Evolutionary conservation across 352 stramenopile species (phyloP).

Genomic region (Globisporangium cystogenes): DNA sequence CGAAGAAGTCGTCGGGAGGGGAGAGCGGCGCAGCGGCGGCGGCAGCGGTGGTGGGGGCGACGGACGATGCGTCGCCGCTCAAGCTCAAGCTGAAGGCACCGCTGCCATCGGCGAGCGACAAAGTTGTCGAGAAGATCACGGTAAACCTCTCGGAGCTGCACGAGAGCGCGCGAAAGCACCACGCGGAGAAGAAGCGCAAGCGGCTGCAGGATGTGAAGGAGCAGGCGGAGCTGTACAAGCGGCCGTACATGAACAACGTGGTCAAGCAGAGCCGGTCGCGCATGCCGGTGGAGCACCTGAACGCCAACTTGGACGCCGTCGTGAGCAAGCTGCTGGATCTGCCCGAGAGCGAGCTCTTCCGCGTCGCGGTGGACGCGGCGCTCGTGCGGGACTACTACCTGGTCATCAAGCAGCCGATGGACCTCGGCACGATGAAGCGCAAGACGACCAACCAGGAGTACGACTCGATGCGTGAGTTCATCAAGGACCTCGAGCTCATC

Average conservation of each 20-base stretch:
- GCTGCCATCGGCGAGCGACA: background rate
- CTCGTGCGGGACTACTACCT: conserved; percentile 75
- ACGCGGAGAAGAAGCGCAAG: conserved; percentile 79
- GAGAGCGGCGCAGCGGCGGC: background rate
- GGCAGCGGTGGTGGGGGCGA: background rate
- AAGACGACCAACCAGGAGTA: conserved; percentile 68
- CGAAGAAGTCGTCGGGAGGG: conserved; percentile 24
- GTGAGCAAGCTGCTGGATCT: conserved; percentile 63
- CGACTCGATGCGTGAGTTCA: conserved; percentile 82
- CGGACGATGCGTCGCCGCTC: conserved; percentile 20
- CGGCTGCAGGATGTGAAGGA: conserved; percentile 67
- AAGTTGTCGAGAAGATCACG: conserved; percentile 47
- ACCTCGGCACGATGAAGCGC: conserved; percentile 56
- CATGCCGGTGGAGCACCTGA: conserved; percentile 73
- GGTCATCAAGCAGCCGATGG: conserved; percentile 85
- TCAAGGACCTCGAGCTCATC: conserved; percentile 84
- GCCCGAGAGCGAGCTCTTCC: conserved; percentile 78
- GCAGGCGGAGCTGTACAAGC: conserved; percentile 77
- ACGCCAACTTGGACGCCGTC: conserved; percentile 56
- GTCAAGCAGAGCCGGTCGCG: conserved; percentile 72
- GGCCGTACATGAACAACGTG: conserved; percentile 62
- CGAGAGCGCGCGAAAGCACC: conserved; percentile 68
- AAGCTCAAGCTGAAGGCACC: conserved; percentile 53
- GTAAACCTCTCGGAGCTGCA: conserved; percentile 71
- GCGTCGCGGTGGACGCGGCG: conserved; percentile 47